These are phyloP conservation scores for Oryza officinalis DNA, from an alignment of 176 grass and related monocot species.

Conservation along the genomic window DNA sequence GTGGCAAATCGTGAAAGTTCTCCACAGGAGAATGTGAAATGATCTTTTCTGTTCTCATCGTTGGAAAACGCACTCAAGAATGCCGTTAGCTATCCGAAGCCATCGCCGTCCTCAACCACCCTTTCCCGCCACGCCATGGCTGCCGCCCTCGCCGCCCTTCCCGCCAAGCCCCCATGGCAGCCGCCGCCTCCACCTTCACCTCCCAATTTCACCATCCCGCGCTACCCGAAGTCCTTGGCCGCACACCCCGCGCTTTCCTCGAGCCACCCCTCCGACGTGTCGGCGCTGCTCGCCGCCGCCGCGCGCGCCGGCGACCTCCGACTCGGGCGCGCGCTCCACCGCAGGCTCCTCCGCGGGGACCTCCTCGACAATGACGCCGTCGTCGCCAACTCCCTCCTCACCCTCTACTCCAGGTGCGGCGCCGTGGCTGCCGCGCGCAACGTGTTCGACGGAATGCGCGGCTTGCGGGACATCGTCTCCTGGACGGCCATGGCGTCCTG, in stretches of 20 bases:
- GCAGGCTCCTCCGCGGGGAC: slow-evolving; percentile 35
- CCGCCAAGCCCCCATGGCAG: slow-evolving; percentile 1
- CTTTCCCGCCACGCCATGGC: slow-evolving; percentile 28
- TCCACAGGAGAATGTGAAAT: no score
- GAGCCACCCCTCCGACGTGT: slow-evolving; percentile 6
- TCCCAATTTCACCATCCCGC: not conserved
- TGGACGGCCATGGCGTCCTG: slow-evolving; percentile 67
- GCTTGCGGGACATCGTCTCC: slow-evolving; percentile 56
- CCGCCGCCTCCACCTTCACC: not conserved
- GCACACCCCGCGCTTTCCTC: slow-evolving; percentile 7
- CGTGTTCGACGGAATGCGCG: slow-evolving; percentile 67
- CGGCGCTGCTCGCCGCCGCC: slow-evolving; percentile 40
- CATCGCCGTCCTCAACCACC: not conserved
- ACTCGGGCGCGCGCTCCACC: slow-evolving; percentile 46
- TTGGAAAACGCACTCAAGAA: no score
- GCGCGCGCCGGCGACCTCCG: slow-evolving; percentile 38
- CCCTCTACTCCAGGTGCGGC: slow-evolving; percentile 70
- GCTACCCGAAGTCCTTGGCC: slow-evolving; percentile 9
- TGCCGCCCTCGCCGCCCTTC: slow-evolving; percentile 2
- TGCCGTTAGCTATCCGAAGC: slow-evolving; percentile 5
- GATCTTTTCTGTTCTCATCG: no score
- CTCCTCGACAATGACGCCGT: slow-evolving; percentile 41
- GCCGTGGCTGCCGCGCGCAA: slow-evolving; percentile 40
- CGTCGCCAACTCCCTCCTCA: slow-evolving; percentile 59
- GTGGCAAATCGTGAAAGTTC: no score